Percentiles rank a stretch among this genome's conserved stretches.
phyloP scores from a whole-genome alignment of 306 rosid species.

The Spatholobus suberectus region DNA sequence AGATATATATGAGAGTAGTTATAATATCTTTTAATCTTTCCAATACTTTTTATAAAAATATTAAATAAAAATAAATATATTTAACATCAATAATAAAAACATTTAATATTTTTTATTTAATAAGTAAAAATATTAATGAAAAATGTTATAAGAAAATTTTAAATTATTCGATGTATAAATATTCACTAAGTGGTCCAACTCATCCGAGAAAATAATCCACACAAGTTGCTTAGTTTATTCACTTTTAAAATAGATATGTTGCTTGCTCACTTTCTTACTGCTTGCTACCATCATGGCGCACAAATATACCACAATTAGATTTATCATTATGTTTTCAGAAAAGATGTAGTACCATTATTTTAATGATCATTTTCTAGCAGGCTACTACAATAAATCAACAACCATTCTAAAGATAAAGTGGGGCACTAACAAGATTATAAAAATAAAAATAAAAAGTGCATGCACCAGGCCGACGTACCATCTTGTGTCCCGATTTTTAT shows the following conservation, averaged over 20 bases:
- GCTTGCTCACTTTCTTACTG: slow-evolving; percentile 15
- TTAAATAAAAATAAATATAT: too few relatives aligned
- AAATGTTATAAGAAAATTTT: background rate
- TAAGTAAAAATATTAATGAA: background rate
- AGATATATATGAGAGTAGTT: too few relatives aligned
- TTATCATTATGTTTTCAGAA: background rate
- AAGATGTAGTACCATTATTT: slow-evolving; percentile 10
- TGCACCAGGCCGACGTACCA: slow-evolving; percentile 50
- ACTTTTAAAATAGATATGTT: background rate
- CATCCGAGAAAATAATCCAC: background rate
- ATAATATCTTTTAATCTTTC: too few relatives aligned
- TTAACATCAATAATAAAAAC: too few relatives aligned
- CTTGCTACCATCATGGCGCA: slow-evolving; percentile 29
- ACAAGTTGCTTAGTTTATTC: background rate
- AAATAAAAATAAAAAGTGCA: background rate
- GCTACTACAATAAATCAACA: background rate
- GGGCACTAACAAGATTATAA: background rate
- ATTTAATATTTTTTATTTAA: background rate
- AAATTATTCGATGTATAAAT: background rate
- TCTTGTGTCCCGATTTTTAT: background rate
- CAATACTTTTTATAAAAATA: too few relatives aligned
- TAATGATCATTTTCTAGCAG: slow-evolving; percentile 6
- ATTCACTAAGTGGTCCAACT: background rate
- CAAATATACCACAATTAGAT: slow-evolving; percentile 1
- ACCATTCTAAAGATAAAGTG: slow-evolving; percentile 11